Percentiles rank a stretch among this genome's conserved stretches.
These are phyloP conservation scores for Aureobasidium namibiae DNA, from an alignment of 2,329 filamentous ascomycete genomes.

Conservation along the genomic window DNA sequence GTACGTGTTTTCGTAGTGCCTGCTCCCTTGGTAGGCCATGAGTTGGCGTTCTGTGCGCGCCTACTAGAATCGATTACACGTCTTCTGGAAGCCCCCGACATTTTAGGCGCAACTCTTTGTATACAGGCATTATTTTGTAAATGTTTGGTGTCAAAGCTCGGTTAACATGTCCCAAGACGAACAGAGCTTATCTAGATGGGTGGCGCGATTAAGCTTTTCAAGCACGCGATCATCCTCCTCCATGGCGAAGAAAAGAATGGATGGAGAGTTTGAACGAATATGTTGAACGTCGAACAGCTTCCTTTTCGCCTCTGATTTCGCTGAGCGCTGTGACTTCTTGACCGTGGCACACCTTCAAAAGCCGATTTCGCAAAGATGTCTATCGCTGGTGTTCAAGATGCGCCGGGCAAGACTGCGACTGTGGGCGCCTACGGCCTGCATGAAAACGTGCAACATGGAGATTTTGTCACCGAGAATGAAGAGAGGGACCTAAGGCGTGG, in stretches of 20 bases:
- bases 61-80: too few relatives aligned
- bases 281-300: too few relatives aligned
- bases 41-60: too few relatives aligned
- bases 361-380: background rate
- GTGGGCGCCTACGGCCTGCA: background rate
- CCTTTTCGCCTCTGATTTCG: background rate
- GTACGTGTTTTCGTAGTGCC: too few relatives aligned
- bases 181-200: background rate
- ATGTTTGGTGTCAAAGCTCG: background rate
- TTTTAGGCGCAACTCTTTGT: too few relatives aligned
- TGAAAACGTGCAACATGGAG: background rate
- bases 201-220: slow-evolving; percentile 1
- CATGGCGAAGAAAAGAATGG: background rate
- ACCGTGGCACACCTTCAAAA: background rate
- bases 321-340: background rate
- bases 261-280: background rate
- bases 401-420: background rate
- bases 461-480: background rate
- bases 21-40: too few relatives aligned
- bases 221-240: slow-evolving; percentile 4
- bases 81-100: too few relatives aligned
- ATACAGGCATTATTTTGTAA: too few relatives aligned
- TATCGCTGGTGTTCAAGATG: background rate
- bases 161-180: background rate
- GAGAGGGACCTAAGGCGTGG: slow-evolving; percentile 16